A percentile compares a stretch with the other conserved stretches of the same genome.
phyloP scores from a whole-genome alignment of 305 asterid species.

The Fraxinus velutina region DNA sequence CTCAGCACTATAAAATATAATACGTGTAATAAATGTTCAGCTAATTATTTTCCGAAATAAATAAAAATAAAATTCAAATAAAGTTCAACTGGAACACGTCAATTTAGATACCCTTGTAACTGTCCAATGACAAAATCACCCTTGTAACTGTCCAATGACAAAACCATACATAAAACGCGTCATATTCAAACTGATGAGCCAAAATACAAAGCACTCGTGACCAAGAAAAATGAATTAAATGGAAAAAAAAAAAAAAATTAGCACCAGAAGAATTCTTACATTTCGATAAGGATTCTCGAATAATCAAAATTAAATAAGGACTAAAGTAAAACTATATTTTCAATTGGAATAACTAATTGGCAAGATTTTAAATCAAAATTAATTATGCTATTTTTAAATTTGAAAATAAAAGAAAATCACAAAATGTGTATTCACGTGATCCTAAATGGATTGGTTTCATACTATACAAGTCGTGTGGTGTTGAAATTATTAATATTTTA shows the following conservation, averaged over 20 bases:
- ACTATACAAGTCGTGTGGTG: background rate
- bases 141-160: background rate
- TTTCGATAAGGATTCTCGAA: no score
- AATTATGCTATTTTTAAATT: background rate
- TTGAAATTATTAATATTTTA: no score
- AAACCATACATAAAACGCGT: background rate
- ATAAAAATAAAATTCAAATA: no score
- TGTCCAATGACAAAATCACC: background rate
- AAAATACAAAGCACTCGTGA: background rate
- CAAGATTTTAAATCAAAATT: no score
- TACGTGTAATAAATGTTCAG: background rate
- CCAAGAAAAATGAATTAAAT: background rate
- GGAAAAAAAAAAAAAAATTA: background rate
- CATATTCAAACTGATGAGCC: background rate
- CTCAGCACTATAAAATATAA: background rate
- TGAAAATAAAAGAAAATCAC: background rate
- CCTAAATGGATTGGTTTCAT: background rate
- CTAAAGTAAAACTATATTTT: background rate
- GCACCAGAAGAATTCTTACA: background rate
- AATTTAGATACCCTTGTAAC: background rate
- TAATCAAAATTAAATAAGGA: no score
- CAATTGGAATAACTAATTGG: background rate
- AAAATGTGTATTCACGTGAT: background rate
- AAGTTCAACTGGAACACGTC: background rate
- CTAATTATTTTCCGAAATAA: background rate